These are phyloP conservation scores for Geranium incanum DNA, from an alignment of 441 rosid species.

Conservation along the genomic window DNA sequence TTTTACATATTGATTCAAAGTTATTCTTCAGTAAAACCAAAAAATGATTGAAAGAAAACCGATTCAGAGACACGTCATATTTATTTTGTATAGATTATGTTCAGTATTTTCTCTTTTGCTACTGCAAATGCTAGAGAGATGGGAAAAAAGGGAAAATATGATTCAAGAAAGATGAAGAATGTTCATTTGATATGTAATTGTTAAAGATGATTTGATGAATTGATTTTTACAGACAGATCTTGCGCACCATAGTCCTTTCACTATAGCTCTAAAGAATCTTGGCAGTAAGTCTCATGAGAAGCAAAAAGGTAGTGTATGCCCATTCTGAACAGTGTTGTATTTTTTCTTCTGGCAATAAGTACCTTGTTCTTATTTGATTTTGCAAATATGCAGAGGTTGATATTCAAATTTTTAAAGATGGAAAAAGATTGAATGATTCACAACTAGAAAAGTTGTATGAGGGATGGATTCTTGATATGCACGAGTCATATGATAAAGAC, in stretches of 20 bases:
- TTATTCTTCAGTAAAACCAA: background rate
- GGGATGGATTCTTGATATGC: conserved; percentile 67
- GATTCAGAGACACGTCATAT: background rate
- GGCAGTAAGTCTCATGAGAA: conserved; percentile 31
- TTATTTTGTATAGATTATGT: background rate
- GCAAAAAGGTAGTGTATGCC: conserved; percentile 34
- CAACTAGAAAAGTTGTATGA: conserved; percentile 54
- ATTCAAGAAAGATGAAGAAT: background rate
- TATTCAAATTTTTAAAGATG: conserved; percentile 32
- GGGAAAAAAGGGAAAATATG: background rate
- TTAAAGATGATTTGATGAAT: background rate
- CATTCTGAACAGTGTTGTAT: background rate
- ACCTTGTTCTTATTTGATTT: background rate
- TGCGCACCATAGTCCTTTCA: conserved; percentile 36
- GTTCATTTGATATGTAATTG: too few species aligned
- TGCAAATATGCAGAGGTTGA: conserved; percentile 32
- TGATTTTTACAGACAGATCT: conserved; percentile 40
- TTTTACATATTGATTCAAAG: background rate
- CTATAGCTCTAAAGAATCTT: conserved; percentile 41
- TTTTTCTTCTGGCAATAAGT: background rate
- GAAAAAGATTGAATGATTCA: conserved; percentile 23
- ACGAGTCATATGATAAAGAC: conserved; percentile 49
- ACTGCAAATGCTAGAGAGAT: background rate
- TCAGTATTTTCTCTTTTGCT: background rate
- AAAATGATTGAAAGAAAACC: background rate